These are phyloP conservation scores for Termitomyces sp. DNA, from an alignment of 768 basidiomycete genomes.

Conservation along the genomic window DNA sequence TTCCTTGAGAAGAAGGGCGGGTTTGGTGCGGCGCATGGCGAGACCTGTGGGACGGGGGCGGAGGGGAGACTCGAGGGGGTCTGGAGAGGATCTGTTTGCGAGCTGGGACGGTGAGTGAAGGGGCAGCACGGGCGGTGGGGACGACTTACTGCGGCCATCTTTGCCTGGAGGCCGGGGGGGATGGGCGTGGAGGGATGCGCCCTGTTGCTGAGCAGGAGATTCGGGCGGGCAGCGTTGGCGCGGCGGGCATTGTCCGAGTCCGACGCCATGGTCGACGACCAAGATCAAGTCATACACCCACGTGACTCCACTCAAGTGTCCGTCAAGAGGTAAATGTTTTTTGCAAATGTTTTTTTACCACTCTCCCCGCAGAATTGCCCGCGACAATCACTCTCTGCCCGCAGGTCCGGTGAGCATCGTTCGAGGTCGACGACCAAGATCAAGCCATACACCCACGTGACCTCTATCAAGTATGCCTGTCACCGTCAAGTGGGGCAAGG, in stretches of 20 bases:
- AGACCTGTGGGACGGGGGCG: conserved; percentile 29
- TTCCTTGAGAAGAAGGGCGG: conserved; percentile 60
- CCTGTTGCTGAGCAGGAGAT: conserved; percentile 41
- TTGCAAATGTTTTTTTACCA: no score
- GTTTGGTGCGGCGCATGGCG: conserved; percentile 46
- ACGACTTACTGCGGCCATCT: conserved; percentile 78
- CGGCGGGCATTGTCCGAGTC: conserved; percentile 21
- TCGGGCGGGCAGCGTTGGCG: conserved; percentile 22
- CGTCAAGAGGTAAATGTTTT: no score
- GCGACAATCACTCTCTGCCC: no score
- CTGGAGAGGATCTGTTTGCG: conserved; percentile 29
- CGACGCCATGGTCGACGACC: conserved; percentile 17
- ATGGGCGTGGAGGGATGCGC: conserved; percentile 58
- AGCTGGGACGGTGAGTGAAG: conserved; percentile 15
- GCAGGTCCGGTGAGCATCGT: conserved; percentile 18
- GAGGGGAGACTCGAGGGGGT: not conserved
- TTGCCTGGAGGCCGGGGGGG: conserved; percentile 87
- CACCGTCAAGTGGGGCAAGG: conserved; percentile 44
- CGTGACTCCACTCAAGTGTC: no score
- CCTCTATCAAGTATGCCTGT: conserved; percentile 19
- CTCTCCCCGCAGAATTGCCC: no score
- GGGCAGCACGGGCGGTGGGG: not conserved
- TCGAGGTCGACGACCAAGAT: conserved; percentile 17
- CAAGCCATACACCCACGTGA: conserved; percentile 6
- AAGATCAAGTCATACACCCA: conserved; percentile 13